Percentiles rank a stretch among this genome's conserved stretches.
Conservation (phyloP, 257 asterid species). For the Henckelia pumila region DNA sequence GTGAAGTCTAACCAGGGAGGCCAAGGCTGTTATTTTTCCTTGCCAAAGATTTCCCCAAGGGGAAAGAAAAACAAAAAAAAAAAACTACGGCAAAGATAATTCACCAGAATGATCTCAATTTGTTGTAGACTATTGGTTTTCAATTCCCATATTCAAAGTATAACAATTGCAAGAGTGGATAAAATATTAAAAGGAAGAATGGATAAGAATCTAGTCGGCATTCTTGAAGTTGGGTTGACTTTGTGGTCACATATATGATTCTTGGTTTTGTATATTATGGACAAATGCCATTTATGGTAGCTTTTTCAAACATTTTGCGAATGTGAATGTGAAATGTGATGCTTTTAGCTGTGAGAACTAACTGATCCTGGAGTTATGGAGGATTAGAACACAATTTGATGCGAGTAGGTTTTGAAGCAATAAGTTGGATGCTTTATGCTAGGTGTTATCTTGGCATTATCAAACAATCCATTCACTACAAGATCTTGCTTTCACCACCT, state of each 20-base stretch:
- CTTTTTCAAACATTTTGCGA: too few relatives aligned
- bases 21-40: neutral
- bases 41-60: neutral
- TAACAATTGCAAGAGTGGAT: neutral
- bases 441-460: too few relatives aligned
- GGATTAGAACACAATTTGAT: slow-evolving; percentile 3
- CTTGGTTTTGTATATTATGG: slow-evolving; percentile 1
- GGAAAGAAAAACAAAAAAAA: neutral
- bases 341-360: neutral
- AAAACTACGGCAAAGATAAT: neutral
- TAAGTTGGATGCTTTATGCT: slow-evolving; percentile 1
- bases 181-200: neutral
- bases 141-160: too few relatives aligned
- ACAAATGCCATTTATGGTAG: neutral
- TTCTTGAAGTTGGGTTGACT: neutral
- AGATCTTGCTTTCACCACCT: neutral
- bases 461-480: neutral
- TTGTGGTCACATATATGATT: neutral
- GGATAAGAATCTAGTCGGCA: neutral
- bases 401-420: slow-evolving; percentile 4
- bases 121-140: slow-evolving; percentile 6
- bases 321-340: too few relatives aligned
- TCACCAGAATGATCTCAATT: slow-evolving; percentile 4
- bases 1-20: neutral
- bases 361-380: slow-evolving; percentile 2